Evolutionary conservation across 2,329 filamentous ascomycete genomes (phyloP).

Genomic region (Phaeophleospora eucalypticola): DNA sequence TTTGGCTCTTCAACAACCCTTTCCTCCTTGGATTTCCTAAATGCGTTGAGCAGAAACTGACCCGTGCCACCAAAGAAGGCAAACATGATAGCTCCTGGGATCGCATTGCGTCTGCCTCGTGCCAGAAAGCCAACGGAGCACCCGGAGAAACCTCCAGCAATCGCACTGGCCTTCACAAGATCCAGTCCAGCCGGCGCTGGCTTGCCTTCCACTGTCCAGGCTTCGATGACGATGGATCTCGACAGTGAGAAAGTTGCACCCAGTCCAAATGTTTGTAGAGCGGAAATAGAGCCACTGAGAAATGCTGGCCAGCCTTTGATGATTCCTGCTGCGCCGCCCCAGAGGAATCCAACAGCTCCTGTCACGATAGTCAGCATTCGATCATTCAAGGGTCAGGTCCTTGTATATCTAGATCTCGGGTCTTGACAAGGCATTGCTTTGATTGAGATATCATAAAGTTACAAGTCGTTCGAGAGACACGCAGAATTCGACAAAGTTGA

Average conservation of each 20-base stretch:
- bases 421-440: no score
- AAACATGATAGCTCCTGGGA: constrained; percentile 59
- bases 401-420: background rate
- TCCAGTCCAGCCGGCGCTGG: constrained; percentile 40
- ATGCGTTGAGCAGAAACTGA: constrained; percentile 53
- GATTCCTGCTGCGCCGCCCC: constrained; percentile 45
- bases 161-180: constrained; percentile 61
- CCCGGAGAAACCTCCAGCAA: constrained; percentile 67
- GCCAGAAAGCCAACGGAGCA: constrained; percentile 52
- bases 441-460: no score
- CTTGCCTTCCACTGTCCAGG: constrained; percentile 23
- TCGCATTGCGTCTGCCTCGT: constrained; percentile 51
- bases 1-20: constrained; percentile 33
- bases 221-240: constrained; percentile 38
- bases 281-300: constrained; percentile 67
- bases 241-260: constrained; percentile 72
- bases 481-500: no score
- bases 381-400: background rate
- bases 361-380: constrained; percentile 9
- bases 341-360: constrained; percentile 63
- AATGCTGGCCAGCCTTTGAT: constrained; percentile 62
- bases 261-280: constrained; percentile 76
- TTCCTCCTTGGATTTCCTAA: constrained; percentile 36
- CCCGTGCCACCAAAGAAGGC: constrained; percentile 54
- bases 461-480: no score